Evolutionary conservation across 768 basidiomycete species (phyloP).

Genomic region (Pisolithus sp.): DNA sequence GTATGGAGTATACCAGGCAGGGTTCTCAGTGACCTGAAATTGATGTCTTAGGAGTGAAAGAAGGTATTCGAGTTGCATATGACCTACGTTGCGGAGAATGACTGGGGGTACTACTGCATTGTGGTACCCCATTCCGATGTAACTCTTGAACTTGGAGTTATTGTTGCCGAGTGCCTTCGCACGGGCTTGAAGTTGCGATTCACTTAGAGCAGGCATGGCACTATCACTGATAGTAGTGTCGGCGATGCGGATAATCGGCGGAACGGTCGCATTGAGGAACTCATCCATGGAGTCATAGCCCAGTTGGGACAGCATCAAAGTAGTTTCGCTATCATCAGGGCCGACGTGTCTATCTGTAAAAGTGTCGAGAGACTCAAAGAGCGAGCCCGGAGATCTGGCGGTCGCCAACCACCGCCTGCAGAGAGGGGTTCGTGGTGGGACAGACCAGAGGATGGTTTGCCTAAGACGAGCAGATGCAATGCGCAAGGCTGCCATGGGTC

Average conservation of each 20-base stretch:
- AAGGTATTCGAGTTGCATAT: conserved; percentile 1
- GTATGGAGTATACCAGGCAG: conserved; percentile 96
- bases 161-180: conserved; percentile 70
- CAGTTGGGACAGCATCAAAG: conserved; percentile 74
- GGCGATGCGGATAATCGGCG: conserved; percentile 70
- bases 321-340: conserved; percentile 75
- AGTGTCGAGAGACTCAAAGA: conserved; percentile 84
- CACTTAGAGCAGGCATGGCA: conserved; percentile 72
- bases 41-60: conserved; percentile 1
- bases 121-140: conserved; percentile 98
- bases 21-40: conserved; percentile 80
- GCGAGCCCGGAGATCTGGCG: conserved; percentile 49
- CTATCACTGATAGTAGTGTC: conserved; percentile 53
- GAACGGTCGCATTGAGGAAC: conserved; percentile 81
- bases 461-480: conserved; percentile 19
- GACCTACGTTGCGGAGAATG: conserved; percentile 79
- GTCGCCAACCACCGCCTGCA: conserved; percentile 48
- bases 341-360: conserved; percentile 91
- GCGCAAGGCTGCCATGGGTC: conserved; percentile 24
- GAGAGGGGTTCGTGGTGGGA: conserved; percentile 15
- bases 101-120: conserved; percentile 93
- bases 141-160: conserved; percentile 84
- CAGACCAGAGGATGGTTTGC: conserved; percentile 10
- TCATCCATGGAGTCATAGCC: conserved; percentile 86
- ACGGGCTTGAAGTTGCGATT: conserved; percentile 72